Conservation (phyloP, 2,329 filamentous ascomycete genomes). For the Delphinella strobiligena region DNA sequence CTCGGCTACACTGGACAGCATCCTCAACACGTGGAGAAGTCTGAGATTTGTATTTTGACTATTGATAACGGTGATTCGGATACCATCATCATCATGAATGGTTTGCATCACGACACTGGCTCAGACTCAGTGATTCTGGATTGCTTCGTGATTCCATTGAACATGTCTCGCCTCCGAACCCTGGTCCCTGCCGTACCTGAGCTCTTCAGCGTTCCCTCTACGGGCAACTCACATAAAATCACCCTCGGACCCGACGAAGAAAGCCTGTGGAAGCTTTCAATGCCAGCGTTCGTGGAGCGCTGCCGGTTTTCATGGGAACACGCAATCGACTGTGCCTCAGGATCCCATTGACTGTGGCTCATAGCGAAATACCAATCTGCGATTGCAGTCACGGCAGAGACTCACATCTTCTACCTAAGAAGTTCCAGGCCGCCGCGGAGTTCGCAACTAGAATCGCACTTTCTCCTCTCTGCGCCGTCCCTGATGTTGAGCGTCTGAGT, state of each 20-base stretch:
- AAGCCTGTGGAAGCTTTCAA: slow-evolving; percentile 20
- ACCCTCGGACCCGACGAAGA: slow-evolving; percentile 13
- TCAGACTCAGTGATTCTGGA: slow-evolving; percentile 22
- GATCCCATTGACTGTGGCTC: slow-evolving; percentile 15
- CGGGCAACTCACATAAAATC: background rate
- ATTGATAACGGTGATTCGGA: slow-evolving; percentile 2
- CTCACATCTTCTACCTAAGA: background rate
- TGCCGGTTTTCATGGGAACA: slow-evolving; percentile 27
- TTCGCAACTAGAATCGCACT: slow-evolving; percentile 7
- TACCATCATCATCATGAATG: slow-evolving; percentile 16
- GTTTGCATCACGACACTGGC: slow-evolving; percentile 21
- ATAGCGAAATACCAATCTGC: slow-evolving; percentile 16
- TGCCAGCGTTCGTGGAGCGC: slow-evolving; percentile 25
- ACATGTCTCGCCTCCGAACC: too few species aligned
- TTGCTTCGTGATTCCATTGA: slow-evolving; percentile 21
- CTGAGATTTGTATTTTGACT: background rate
- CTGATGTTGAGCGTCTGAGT: slow-evolving; percentile 1
- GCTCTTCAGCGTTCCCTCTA: background rate
- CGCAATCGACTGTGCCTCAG: slow-evolving; percentile 19
- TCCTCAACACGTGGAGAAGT: background rate
- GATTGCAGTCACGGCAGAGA: slow-evolving; percentile 21
- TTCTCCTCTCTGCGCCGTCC: slow-evolving; percentile 2
- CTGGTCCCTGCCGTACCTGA: background rate
- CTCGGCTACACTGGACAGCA: background rate
- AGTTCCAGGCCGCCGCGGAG: background rate